Evolutionary conservation across 2,329 filamentous ascomycete genomes (phyloP).

Genomic region (Colletotrichum sp.): DNA sequence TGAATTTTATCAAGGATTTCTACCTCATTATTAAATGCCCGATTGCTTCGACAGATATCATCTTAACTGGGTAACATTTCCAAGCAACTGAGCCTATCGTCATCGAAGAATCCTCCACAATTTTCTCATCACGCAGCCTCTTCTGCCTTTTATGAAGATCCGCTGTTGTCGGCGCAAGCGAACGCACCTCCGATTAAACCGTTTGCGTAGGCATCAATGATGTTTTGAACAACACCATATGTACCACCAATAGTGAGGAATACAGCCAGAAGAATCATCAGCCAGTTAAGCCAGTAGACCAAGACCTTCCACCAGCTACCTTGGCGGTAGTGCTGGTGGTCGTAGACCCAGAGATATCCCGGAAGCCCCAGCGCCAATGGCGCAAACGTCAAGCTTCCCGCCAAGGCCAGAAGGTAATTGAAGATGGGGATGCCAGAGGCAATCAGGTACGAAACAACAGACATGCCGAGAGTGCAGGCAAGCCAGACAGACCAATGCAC

Average conservation of each 20-base stretch:
- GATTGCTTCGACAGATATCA: not conserved
- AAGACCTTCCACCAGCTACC: constrained; percentile 28
- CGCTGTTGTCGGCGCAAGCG: constrained; percentile 52
- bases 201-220: constrained; percentile 55
- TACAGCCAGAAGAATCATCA: constrained; percentile 37
- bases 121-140: not conserved
- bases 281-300: constrained; percentile 37
- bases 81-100: not conserved
- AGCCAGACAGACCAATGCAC: constrained; percentile 43
- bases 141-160: constrained; percentile 25
- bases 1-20: no score
- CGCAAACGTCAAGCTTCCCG: constrained; percentile 38
- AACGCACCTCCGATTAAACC: constrained; percentile 51
- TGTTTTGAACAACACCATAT: constrained; percentile 52
- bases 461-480: constrained; percentile 32
- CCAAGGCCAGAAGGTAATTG: constrained; percentile 35
- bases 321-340: constrained; percentile 35
- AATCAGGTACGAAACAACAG: constrained; percentile 33
- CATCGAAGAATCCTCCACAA: not conserved
- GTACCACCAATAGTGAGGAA: constrained; percentile 47
- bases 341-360: constrained; percentile 40
- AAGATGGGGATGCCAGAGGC: constrained; percentile 39
- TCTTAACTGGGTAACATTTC: not conserved
- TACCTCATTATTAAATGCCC: not conserved
- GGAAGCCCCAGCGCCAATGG: constrained; percentile 39